Evolutionary conservation across 176 grass and related monocot species (phyloP), one percentile per base, ranked within the genome.

Genomic region (Leersia perrieri): DNA sequence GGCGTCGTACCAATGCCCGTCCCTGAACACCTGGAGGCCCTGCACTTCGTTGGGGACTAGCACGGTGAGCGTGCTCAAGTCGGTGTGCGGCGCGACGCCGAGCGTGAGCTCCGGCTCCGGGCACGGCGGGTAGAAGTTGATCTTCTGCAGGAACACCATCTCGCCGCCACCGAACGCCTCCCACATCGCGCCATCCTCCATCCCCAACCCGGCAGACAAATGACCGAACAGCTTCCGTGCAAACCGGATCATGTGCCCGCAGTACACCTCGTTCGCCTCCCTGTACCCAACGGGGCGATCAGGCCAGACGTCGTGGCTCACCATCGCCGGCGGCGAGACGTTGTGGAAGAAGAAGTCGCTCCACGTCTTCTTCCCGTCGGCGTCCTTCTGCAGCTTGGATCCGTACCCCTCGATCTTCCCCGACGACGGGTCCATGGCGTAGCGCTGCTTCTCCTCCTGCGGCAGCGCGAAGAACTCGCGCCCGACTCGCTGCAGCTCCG

Each of bases 111-210:
- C 95, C 11, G 88, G 88, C 44, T 87, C 85, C 67, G 92, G 92
- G 65, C 95, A 94, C 25, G 85, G 88, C 55, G 92, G 88, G 82
- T 98, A 94, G 87, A 71, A 86, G 90, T 98, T 94, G 78, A 98
- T 92, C 88, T 92, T 98, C 2, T 89, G 85, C 35, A 94, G 80
- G 26, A 89, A 75, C 29, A 87, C 73, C 4, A 90, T 26, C 1
- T 85, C 65, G n/a, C 78, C 85, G 33, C 89, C 85, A 11, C 95
- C 92, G 45, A 86, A 80, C 12, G 90, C 77, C 9, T 74, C 63
- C 69, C 36, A 73, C 80, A 94, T 82, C 80, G 60, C 60, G 70
- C 71, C 45, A 25, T 41, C 41, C 0, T 86, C 69, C 22, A 97
- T 77, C 0, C 74, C 85, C 1, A 97, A 57, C 34, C 83, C 95